These are phyloP conservation scores for Dichotomopilus funicola DNA, from an alignment of 2,329 filamentous ascomycete species.

Conservation along the genomic window DNA sequence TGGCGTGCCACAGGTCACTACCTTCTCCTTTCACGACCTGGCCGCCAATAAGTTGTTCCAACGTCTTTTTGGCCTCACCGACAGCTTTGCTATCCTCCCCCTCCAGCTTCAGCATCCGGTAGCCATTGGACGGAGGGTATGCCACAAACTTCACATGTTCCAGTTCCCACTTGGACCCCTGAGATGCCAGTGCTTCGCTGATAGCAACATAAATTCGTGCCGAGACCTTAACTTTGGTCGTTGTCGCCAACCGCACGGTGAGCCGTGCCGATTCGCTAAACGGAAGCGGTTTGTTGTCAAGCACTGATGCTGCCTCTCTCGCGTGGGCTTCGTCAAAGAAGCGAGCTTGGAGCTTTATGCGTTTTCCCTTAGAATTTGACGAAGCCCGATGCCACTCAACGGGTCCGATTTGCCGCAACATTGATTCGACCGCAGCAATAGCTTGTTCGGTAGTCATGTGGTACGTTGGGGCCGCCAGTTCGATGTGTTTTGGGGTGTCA, in stretches of 20 bases:
- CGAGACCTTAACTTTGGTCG: slow-evolving; percentile 34
- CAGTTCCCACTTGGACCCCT: slow-evolving; percentile 27
- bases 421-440: slow-evolving; percentile 24
- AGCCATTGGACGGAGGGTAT: slow-evolving; percentile 24
- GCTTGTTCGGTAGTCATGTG: slow-evolving; percentile 21
- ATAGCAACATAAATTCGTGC: slow-evolving; percentile 30
- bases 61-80: slow-evolving; percentile 26
- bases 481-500: slow-evolving; percentile 19
- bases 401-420: slow-evolving; percentile 28
- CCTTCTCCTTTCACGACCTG: slow-evolving; percentile 23
- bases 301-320: slow-evolving; percentile 25
- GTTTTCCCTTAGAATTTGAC: slow-evolving; percentile 24
- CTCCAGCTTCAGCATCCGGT: slow-evolving; percentile 34
- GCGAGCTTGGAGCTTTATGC: slow-evolving; percentile 34
- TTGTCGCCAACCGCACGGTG: slow-evolving; percentile 32
- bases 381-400: slow-evolving; percentile 32
- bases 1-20: slow-evolving; percentile 29
- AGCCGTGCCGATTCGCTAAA: slow-evolving; percentile 30
- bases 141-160: slow-evolving; percentile 25
- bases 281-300: slow-evolving; percentile 29
- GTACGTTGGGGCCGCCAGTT: slow-evolving; percentile 23
- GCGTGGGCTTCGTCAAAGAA: slow-evolving; percentile 36
- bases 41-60: slow-evolving; percentile 32
- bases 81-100: slow-evolving; percentile 29
- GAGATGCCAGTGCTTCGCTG: slow-evolving; percentile 24